Base-by-base conservation (phyloP, 495 filamentous ascomycete genomes). In the Xylaria palmicola region DNA sequence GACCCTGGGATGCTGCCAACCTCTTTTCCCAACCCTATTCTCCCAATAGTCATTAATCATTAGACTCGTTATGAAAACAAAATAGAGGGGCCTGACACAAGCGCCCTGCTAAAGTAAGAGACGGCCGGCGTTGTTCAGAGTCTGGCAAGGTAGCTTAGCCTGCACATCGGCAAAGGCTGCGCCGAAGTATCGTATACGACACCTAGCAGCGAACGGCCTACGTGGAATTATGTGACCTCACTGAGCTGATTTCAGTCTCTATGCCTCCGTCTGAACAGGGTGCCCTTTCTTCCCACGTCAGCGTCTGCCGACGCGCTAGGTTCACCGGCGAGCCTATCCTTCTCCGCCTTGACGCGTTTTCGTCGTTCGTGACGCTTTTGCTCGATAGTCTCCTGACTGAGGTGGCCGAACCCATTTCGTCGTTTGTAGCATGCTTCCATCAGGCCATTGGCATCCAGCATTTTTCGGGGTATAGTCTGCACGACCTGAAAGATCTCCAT, bases 401-500 rank as follows among this genome's bases (percentile, higher is more conserved):
- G 69, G 70, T 92, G 87, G n/a, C 88, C 88, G 65, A 95, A 90
- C 34, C 92, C 90, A 70, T 91, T 89, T n/a, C 88, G 79, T 22
- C 90, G 82, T 62, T 81, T 81, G 68, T 90, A 93, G 67, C 89
- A 92, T 20, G 89, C 83, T 59, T 96, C 91, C 71, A 97, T 82
- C 12, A 98, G 74, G 7, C 74, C 70, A 64, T 93, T 93, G 57
- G 86, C 88, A 73, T 98, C 93, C 47, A 98, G 62, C 57, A 97
- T 75, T 37, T 81, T 79, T 54, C 93, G 81, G 8, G 94, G 94
- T 24, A 97, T 84, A n/a, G 87, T 86, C 72, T 98, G 94, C 30
- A 98, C 91, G 9, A 96, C 85, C 73, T 96, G 91, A 72, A 97
- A 97, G 54, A 96, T 89, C 75, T 98, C 94, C 91, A 96, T 96